Base-by-base conservation (phyloP, 106 monocot genomes). In the Gastrodia elata region DNA sequence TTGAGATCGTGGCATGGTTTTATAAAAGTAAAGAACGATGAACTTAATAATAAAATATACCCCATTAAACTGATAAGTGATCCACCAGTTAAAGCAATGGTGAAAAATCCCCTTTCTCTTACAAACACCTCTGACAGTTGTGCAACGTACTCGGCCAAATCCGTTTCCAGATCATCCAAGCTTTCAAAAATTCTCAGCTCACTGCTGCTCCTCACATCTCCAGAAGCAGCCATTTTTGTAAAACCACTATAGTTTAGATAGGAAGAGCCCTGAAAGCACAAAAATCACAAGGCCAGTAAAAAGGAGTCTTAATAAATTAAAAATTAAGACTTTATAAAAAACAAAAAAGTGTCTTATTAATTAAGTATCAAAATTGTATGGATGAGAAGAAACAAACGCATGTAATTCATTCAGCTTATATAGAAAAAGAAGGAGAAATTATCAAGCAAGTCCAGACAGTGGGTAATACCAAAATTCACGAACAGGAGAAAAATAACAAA, bases 141-240 rank as follows among this genome's bases (percentile, higher is more conserved):
- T 8, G 80, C 76, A 6, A 84, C 49, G 44, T 84, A 80, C 44
- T 84, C 84, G n/a, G 77, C 84, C 39, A 84, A 73, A 76, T 83
- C 81, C 32, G 81, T 82, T 27, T 79, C 39, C 20, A 89, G 81
- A 18, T 89, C 89, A 79, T 86, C 86, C 68, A 72, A 41, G 16
- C 68, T 84, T 37, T 83, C 86, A 36, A 81, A 86, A 49, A 83
- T 76, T 77, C 81, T 83, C 52, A 86, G 22, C 39, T 89, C 85
- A 26, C 74, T 35, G 48, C 43, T 80, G 41, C 25, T 41, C 57
- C 82, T 79, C 2, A 39, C 39, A 44, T 73, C 72, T 42, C 74
- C 43, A 44, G 71, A 71, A 27, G 65, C 74, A 28, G 83, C 78
- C 83, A 84, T 81, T 70, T n/a, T 24, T 71, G 72, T 11, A 33